These are phyloP conservation scores for Cyberlindnera americana DNA, from an alignment of 805 yeast genomes.

Conservation along the genomic window DNA sequence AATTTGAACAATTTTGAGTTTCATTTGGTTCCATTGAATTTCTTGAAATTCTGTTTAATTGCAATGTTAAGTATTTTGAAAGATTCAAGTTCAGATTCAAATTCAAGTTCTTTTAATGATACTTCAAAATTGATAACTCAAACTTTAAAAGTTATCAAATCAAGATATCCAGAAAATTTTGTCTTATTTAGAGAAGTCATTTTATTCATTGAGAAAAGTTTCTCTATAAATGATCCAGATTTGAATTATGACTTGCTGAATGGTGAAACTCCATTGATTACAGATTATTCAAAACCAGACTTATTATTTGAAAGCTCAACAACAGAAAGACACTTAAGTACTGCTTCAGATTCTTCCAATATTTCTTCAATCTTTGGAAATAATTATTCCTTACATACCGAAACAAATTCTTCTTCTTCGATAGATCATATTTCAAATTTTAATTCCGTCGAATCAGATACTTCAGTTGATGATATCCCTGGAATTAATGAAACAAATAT, in stretches of 20 bases:
- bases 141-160: slow-evolving; percentile 18
- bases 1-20: slow-evolving; percentile 28
- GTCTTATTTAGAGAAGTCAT: slow-evolving; percentile 21
- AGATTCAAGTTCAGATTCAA: too few species aligned
- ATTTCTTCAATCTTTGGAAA: slow-evolving; percentile 10
- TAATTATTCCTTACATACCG: slow-evolving; percentile 6
- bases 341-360: slow-evolving; percentile 5
- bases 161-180: slow-evolving; percentile 28
- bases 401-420: slow-evolving; percentile 2
- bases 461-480: slow-evolving; percentile 18
- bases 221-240: slow-evolving; percentile 7
- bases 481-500: slow-evolving; percentile 11
- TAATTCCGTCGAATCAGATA: slow-evolving; percentile 9
- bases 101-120: slow-evolving; percentile 17
- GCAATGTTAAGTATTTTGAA: slow-evolving; percentile 20
- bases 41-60: slow-evolving; percentile 23
- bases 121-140: slow-evolving; percentile 15
- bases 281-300: slow-evolving; percentile 4
- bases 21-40: slow-evolving; percentile 27
- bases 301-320: neutral
- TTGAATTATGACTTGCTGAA: slow-evolving; percentile 11
- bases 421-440: slow-evolving; percentile 1
- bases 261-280: neutral
- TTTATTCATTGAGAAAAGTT: slow-evolving; percentile 7
- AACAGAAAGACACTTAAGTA: slow-evolving; percentile 5